phyloP scores from a whole-genome alignment of 805 yeast species.

The Zygosaccharomyces gambellarensis region DNA sequence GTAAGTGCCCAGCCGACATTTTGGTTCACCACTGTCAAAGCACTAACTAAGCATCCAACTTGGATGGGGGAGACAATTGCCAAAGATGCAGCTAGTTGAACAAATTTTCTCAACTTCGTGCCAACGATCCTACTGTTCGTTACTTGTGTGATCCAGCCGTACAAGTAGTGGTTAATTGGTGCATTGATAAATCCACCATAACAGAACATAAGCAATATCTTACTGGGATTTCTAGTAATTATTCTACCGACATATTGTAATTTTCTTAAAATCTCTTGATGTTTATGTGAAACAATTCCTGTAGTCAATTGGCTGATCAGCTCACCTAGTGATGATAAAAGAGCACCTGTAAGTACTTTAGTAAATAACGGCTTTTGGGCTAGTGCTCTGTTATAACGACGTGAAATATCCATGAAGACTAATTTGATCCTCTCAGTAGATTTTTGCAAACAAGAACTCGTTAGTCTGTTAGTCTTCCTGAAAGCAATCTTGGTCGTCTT shows the following conservation, averaged over 20 bases:
- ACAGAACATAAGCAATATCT: conserved; percentile 17
- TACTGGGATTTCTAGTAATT: conserved; percentile 10
- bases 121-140: conserved; percentile 11
- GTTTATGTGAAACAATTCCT: conserved; percentile 2
- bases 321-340: conserved; percentile 19
- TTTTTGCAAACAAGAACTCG: no score
- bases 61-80: conserved; percentile 22
- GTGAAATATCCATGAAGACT: neutral
- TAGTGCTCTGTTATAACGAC: conserved; percentile 14
- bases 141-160: conserved; percentile 15
- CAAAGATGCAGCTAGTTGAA: conserved; percentile 20
- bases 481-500: neutral
- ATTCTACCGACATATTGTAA: conserved; percentile 1
- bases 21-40: conserved; percentile 18
- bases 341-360: conserved; percentile 20
- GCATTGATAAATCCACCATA: conserved; percentile 24
- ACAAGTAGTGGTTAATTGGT: conserved; percentile 24
- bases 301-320: conserved; percentile 18
- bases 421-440: no score
- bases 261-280: conserved; percentile 1
- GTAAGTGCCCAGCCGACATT: conserved; percentile 7
- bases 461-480: neutral
- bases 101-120: conserved; percentile 13
- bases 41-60: conserved; percentile 17
- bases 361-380: conserved; percentile 15